Evolutionary conservation across 305 asterid species (phyloP).

Genomic region (Petunia hybrid): DNA sequence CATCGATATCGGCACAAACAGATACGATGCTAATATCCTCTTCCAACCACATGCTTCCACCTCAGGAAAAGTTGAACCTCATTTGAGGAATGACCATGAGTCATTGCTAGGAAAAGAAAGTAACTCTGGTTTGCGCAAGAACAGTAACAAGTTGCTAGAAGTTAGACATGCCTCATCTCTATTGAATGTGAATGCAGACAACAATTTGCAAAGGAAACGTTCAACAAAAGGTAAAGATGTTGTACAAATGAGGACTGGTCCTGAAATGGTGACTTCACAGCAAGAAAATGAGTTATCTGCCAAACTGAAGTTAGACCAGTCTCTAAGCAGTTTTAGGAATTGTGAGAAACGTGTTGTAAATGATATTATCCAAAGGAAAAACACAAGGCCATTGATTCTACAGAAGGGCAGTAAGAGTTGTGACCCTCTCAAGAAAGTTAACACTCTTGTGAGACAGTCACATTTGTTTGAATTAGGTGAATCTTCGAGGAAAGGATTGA

Average conservation of each 20-base stretch:
- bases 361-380: conserved; percentile 37
- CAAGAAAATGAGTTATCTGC: conserved; percentile 19
- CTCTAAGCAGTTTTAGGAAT: conserved; percentile 31
- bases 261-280: not conserved
- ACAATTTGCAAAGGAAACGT: not conserved
- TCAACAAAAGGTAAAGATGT: conserved; percentile 18
- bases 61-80: not conserved
- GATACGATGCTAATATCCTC: not conserved
- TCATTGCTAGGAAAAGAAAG: not conserved
- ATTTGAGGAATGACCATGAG: not conserved
- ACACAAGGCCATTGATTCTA: conserved; percentile 18
- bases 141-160: not conserved
- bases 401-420: conserved; percentile 26
- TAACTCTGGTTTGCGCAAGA: not conserved
- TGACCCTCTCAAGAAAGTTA: not conserved
- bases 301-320: conserved; percentile 33
- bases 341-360: not conserved
- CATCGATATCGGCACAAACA: not conserved
- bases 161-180: not conserved
- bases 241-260: not conserved
- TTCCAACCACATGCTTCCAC: conserved; percentile 26
- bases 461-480: conserved; percentile 2
- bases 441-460: not conserved
- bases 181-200: not conserved
- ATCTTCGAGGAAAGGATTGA: conserved; percentile 29